These are phyloP conservation scores for Yamadazyma membranifaciens DNA, from an alignment of 1,139 yeast species.

Conservation along the genomic window DNA sequence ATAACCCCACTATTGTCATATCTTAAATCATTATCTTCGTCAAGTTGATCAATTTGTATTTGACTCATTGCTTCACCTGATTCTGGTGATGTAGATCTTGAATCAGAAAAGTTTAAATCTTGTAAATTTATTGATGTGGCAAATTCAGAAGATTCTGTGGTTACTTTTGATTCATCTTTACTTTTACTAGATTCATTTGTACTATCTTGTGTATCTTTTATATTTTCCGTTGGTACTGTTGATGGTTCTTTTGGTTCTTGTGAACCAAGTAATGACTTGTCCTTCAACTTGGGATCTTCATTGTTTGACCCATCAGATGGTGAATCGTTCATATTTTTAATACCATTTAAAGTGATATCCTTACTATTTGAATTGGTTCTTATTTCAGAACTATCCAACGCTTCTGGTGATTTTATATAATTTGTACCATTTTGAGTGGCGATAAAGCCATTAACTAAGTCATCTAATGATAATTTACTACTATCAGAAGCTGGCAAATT, in stretches of 20 bases:
- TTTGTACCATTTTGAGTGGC: background rate
- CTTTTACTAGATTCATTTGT: background rate
- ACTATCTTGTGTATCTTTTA: background rate
- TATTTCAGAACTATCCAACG: no score
- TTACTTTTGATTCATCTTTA: background rate
- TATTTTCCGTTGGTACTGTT: background rate
- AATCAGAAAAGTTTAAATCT: background rate
- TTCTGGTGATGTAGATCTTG: conserved; percentile 1
- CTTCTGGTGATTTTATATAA: no score
- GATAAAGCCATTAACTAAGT: conserved; percentile 1
- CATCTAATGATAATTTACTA: conserved; percentile 5
- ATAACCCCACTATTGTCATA: conserved; percentile 9
- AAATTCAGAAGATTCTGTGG: background rate
- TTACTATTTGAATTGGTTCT: no score
- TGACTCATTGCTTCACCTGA: background rate
- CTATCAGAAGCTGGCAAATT: background rate
- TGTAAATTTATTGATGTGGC: background rate
- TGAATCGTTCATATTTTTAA: no score
- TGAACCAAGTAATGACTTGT: no score
- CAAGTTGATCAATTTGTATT: conserved; percentile 3
- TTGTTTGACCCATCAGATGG: no score
- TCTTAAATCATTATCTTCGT: conserved; percentile 11
- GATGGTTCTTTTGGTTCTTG: background rate
- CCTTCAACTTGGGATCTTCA: no score
- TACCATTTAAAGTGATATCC: no score